Percentiles rank a stretch among this genome's conserved stretches.
phyloP scores from a whole-genome alignment of 768 basidiomycete species.

The Lactarius sp. region DNA sequence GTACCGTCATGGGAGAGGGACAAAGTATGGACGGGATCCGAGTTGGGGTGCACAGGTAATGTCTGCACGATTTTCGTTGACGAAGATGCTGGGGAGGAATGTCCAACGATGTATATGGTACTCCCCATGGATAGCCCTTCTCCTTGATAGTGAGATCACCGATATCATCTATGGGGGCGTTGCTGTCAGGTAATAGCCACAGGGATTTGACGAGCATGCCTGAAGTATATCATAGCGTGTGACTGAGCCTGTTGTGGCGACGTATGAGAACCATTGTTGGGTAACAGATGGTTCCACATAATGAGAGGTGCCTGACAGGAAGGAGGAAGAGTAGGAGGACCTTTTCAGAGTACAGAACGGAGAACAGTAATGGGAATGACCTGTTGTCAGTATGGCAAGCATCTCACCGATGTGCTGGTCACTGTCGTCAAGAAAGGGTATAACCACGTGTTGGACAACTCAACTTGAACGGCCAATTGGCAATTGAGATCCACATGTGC shows the following conservation, averaged over 20 bases:
- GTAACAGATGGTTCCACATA: slow-evolving; percentile 45
- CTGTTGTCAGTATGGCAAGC: too few relatives aligned
- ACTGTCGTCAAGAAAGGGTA: too few relatives aligned
- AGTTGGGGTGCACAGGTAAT: slow-evolving; percentile 46
- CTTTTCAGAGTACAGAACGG: too few relatives aligned
- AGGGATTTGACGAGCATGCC: slow-evolving; percentile 43
- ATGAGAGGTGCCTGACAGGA: slow-evolving; percentile 30
- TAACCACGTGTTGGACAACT: too few relatives aligned
- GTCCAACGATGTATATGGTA: slow-evolving; percentile 48
- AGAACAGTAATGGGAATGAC: too few relatives aligned
- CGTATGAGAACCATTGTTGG: slow-evolving; percentile 48
- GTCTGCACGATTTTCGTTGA: slow-evolving; percentile 41
- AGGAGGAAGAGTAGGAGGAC: not conserved
- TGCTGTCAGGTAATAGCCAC: slow-evolving; percentile 33
- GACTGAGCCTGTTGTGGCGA: slow-evolving; percentile 45
- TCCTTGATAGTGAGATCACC: too few relatives aligned
- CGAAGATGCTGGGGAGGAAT: slow-evolving; percentile 32
- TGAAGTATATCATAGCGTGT: slow-evolving; percentile 50
- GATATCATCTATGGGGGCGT: not conserved
- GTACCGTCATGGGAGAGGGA: slow-evolving; percentile 55
- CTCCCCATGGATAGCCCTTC: slow-evolving; percentile 30
- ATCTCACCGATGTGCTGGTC: too few relatives aligned
- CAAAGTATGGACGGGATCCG: slow-evolving; percentile 43
- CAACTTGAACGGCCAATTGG: too few relatives aligned
- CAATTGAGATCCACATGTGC: too few relatives aligned